Base-by-base conservation (phyloP, 2,329 filamentous ascomycete species). In the Fusarium metavorans region DNA sequence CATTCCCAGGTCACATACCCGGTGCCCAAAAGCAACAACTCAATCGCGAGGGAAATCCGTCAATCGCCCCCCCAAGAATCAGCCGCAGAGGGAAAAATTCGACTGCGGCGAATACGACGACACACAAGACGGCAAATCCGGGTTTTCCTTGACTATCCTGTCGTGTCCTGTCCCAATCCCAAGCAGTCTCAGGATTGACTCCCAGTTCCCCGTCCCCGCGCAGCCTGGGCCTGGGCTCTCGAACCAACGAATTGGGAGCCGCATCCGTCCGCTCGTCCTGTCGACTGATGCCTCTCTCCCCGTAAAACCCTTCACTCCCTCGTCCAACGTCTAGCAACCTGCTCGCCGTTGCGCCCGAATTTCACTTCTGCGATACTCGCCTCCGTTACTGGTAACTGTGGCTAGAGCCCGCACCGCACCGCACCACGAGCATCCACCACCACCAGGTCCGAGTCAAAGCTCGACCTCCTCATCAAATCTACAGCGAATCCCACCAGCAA, bases 221-320 rank as follows among this genome's bases (percentile, higher is more conserved):
- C 64, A 61, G 50, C 64, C 58, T 68, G 67, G 70, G 70, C 67
- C 67, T 75, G 70, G 73, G 64, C 70, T 74, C 54, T 73, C 20
- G 58, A 74, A 76, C 73, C 64, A 74, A 74, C 76, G 76, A 78
- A 78, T 78, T 78, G 75, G 76, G 76, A 78, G 76, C 76, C 76
- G 76, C 76, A 76, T 70, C 65, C 67, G 71, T 75, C 73, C 73
- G 71, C 73, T 77, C 72, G 62, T 74, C 72, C 75, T 76, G 74
- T 78, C 76, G 76, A 76, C 76, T 78, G 76, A 78, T 78, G 66
- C 66, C 74, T 66, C 65, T 62, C 63, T 72, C 61, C 70, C 74
- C 60, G 73, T 73, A 78, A 78, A 78, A 73, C 75, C 76, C 70
- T 78, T 78, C 73, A 73, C 74, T 72, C 73, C 68, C 60, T 75